A percentile compares a stretch with the other conserved stretches of the same genome.
phyloP scores from a whole-genome alignment of 805 yeast species.

The Lachancea sp. region DNA sequence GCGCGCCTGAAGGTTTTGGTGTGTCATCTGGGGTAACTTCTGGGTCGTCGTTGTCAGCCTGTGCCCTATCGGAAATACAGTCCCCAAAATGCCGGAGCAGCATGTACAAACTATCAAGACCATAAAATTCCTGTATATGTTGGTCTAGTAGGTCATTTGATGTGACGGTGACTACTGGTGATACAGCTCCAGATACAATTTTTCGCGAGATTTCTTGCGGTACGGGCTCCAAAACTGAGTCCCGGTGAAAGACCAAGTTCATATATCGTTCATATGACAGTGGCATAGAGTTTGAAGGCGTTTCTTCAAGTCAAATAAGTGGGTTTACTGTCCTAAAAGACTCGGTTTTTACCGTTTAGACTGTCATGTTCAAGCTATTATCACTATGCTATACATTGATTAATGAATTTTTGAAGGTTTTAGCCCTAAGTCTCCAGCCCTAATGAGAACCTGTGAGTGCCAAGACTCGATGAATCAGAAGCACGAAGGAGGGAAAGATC shows the following conservation, averaged over 20 bases:
- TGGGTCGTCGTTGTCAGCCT: slow-evolving; percentile 9
- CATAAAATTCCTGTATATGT: slow-evolving; percentile 23
- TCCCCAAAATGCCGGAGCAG: slow-evolving; percentile 30
- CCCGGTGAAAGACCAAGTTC: slow-evolving; percentile 27
- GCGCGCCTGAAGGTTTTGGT: background rate
- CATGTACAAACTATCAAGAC: slow-evolving; percentile 28
- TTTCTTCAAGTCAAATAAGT: background rate
- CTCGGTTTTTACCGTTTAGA: too few relatives aligned
- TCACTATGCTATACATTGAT: too few relatives aligned
- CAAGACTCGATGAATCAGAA: too few relatives aligned
- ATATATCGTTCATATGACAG: slow-evolving; percentile 28
- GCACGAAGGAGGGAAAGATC: too few relatives aligned
- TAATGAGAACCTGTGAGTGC: background rate
- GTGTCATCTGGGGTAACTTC: background rate
- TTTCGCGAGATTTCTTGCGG: slow-evolving; percentile 30
- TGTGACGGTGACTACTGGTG: slow-evolving; percentile 31
- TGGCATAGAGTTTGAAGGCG: background rate
- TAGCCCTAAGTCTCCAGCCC: slow-evolving; percentile 1
- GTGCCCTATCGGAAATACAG: slow-evolving; percentile 31
- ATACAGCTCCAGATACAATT: slow-evolving; percentile 28
- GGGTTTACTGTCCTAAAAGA: too few relatives aligned
- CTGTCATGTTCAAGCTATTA: too few relatives aligned
- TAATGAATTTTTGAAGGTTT: background rate
- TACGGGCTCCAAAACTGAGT: slow-evolving; percentile 22
- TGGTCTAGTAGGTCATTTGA: slow-evolving; percentile 26